Base-by-base conservation (phyloP, 768 basidiomycete species). In the Phlegmacium glaucopus region DNA sequence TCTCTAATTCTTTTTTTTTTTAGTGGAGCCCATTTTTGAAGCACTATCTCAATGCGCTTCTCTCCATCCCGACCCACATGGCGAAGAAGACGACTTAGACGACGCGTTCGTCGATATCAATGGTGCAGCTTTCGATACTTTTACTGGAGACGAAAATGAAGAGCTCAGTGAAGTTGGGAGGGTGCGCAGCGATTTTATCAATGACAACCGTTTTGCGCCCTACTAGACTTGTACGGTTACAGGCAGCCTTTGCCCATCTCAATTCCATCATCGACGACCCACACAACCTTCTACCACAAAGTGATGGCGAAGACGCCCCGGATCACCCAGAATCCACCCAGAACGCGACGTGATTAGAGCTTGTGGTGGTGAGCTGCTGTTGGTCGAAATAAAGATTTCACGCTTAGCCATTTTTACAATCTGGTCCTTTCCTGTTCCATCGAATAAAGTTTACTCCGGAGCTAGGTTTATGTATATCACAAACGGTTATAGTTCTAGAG, bases 101-200 rank as follows among this genome's bases (percentile, higher is more conserved):
- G 79, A 79, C 44, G 78, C 78, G 4, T 78, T 85, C 56, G 65
- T 83, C 50, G 77, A 85, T 56, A 57, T 72, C 6, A 68, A 71
- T 27, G 64, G 62, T 12, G 61, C 63, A 50, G 70, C 73, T 1
- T 85, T 90, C 61, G 75, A 72, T 4, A 69, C 71, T 3, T 78
- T 79, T 56, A 71, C 68, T 16, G 85, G 83, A 22, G 75, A 76
- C 39, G 82, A 76, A 46, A 76, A 70, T 16, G 73, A 90, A 58
- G 88, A 93, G 67, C 78, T 93, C 54, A 88, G 83, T 65, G 84
- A 86, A 71, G 87, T 86, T 55, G 92, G 92, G 73, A 83, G 88
- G 86, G 90, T 92, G 85, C 88, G 92, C 87, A 89, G 84, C 66
- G 79, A 87, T 87, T 87, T 87, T 66, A 60, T 77, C 69, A 83